A percentile compares a stretch with the other conserved stretches of the same genome.
Conservation (phyloP, 495 filamentous ascomycete genomes). For the Peziza echinospora region DNA sequence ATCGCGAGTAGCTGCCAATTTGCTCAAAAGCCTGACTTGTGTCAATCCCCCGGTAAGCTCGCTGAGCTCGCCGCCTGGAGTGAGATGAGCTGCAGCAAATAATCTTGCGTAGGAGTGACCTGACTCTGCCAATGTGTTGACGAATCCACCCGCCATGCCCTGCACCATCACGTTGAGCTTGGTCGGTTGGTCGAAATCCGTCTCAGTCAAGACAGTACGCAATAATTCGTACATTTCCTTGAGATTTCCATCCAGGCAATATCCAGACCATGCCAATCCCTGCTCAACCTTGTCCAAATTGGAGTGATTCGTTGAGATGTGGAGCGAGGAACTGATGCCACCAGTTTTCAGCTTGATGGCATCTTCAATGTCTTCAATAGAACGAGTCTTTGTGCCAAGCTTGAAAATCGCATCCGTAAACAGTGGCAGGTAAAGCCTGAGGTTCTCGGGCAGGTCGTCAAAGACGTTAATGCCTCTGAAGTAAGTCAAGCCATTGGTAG, state of each 20-base stretch:
- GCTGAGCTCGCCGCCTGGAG: slow-evolving; percentile 40
- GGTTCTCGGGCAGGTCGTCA: slow-evolving; percentile 58
- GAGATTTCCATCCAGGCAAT: slow-evolving; percentile 71
- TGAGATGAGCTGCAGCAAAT: slow-evolving; percentile 61
- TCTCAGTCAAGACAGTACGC: slow-evolving; percentile 57
- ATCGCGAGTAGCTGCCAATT: slow-evolving; percentile 31
- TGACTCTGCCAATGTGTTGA: slow-evolving; percentile 69
- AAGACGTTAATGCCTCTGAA: slow-evolving; percentile 67
- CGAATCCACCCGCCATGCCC: slow-evolving; percentile 64
- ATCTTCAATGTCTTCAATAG: slow-evolving; percentile 90
- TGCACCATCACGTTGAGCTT: slow-evolving; percentile 66
- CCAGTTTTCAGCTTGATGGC: slow-evolving; percentile 89
- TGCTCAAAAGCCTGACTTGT: slow-evolving; percentile 68
- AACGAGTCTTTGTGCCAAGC: slow-evolving; percentile 62
- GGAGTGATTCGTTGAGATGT: slow-evolving; percentile 50
- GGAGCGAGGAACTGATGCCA: slow-evolving; percentile 61
- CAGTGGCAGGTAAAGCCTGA: slow-evolving; percentile 65
- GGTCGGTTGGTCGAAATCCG: slow-evolving; percentile 67
- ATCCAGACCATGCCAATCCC: slow-evolving; percentile 62
- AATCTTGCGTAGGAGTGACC: slow-evolving; percentile 69
- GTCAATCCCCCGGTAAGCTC: slow-evolving; percentile 73
- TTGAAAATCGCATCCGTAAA: slow-evolving; percentile 88
- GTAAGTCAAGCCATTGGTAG: slow-evolving; percentile 89
- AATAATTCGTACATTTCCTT: slow-evolving; percentile 77
- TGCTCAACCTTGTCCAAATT: slow-evolving; percentile 49